Evolutionary conservation across 1,284 basidiomycete genomes (phyloP), one percentile per base, ranked within the genome.

Genomic region (Singerocomus rubriflavus): DNA sequence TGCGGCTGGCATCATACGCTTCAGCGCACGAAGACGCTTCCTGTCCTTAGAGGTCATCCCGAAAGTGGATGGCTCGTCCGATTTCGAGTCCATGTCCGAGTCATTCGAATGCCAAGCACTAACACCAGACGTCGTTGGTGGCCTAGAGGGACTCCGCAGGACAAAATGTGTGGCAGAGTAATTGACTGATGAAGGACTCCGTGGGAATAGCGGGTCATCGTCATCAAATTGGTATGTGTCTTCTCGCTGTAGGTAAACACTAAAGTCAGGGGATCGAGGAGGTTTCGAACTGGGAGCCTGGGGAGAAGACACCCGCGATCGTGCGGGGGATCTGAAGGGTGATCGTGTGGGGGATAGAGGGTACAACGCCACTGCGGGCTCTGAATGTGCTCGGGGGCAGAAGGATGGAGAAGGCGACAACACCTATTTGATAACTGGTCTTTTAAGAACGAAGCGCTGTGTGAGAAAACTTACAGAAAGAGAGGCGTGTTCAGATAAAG

Each of bases 1-100:
- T 44, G 66, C 68, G 13, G 59, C 60, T 11, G 80, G 79, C 61
- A 74, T 67, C 73, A 81, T 73, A 34, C 64, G 71, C 25, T 49
- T 60, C 33, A 81, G 63, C 14, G 57, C 69, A 25, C 68, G 71
- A 34, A 66, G 47, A 34, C 58, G 59, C 56, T 67, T 71, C 44
- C 56, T 64, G 35, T 69, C 70, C 59, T 58, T 67, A 26, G 56
- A 52, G 40, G 7, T 61, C 51, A 71, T 53, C 51, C 54, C 43
- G n/a, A 43, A 9, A 14, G 39, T 38, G 12, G 56, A 50, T 2
- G 47, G 16, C 9, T 50, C 44, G 32, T 53, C 48, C 21, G 58
- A 55, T 14, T 52, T 62, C 3, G 63, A 65, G 1, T 62, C 56
- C 5, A 45, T 34, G n/a, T 33, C 59, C 0, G 57, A 56, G 11